Percentiles rank a stretch among this genome's conserved stretches.
Evolutionary conservation across 257 asterid genomes (phyloP).

Genomic region (Nicotiana benthamiana): DNA sequence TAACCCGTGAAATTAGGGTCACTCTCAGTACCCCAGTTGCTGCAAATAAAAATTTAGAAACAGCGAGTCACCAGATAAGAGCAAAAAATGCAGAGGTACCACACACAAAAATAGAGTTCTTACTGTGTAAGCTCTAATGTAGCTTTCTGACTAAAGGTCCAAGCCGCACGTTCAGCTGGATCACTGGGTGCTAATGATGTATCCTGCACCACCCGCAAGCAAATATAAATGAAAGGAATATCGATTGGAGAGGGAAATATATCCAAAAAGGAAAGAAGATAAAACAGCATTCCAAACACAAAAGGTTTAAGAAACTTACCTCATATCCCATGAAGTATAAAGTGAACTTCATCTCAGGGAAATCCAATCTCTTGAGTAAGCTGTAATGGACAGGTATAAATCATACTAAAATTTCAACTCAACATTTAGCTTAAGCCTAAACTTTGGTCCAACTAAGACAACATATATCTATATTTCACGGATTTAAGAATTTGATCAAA

Average conservation of each 20-base stretch:
- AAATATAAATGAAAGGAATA: background rate
- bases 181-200: conserved; percentile 64
- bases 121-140: conserved; percentile 85
- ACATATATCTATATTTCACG: background rate
- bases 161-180: conserved; percentile 58
- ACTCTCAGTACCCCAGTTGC: conserved; percentile 90
- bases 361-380: conserved; percentile 88
- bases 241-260: background rate
- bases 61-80: background rate
- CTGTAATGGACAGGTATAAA: conserved; percentile 22
- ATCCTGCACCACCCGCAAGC: conserved; percentile 39
- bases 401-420: background rate
- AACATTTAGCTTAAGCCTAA: background rate
- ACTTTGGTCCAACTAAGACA: background rate
- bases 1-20: conserved; percentile 82
- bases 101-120: conserved; percentile 14
- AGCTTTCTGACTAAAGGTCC: conserved; percentile 84
- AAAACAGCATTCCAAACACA: background rate
- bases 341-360: conserved; percentile 67
- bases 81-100: background rate
- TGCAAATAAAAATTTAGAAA: conserved; percentile 20
- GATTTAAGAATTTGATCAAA: background rate
- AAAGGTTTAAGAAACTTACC: conserved; percentile 30
- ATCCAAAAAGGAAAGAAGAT: background rate
- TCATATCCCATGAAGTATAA: conserved; percentile 81